phyloP scores from a whole-genome alignment of 2,329 filamentous ascomycete species.

The Aspergillus terreus region DNA sequence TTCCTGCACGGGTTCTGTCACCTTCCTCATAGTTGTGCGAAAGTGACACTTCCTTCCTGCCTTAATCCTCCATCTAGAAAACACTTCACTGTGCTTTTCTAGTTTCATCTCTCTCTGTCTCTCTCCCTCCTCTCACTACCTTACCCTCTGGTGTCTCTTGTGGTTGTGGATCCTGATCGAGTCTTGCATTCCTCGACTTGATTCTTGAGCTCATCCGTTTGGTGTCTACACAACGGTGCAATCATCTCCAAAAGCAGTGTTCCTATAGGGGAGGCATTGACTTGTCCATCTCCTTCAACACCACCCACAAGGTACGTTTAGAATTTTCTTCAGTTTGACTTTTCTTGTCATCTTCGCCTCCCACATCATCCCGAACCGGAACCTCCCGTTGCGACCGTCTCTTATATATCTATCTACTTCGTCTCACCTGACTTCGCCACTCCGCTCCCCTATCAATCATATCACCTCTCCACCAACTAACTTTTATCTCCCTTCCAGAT shows the following conservation, averaged over 20 bases:
- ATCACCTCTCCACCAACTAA: slow-evolving; percentile 9
- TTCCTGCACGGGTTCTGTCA: slow-evolving; percentile 10
- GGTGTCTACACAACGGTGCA: slow-evolving; percentile 5
- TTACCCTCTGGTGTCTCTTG: slow-evolving; percentile 10
- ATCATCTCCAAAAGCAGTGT: slow-evolving; percentile 17
- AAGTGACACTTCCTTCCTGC: slow-evolving; percentile 10
- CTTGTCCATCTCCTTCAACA: slow-evolving; percentile 80
- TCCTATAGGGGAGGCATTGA: slow-evolving; percentile 82
- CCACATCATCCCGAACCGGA: background rate
- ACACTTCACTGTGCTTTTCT: slow-evolving; percentile 39
- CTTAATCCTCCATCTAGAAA: slow-evolving; percentile 21
- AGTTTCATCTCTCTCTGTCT: slow-evolving; percentile 9
- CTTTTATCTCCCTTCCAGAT: slow-evolving; percentile 17
- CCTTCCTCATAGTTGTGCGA: slow-evolving; percentile 14
- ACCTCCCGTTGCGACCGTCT: background rate
- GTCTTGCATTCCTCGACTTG: slow-evolving; percentile 6
- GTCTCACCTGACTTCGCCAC: slow-evolving; percentile 5
- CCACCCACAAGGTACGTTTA: slow-evolving; percentile 54
- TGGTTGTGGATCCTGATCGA: slow-evolving; percentile 4
- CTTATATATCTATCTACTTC: slow-evolving; percentile 14
- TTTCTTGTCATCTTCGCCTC: slow-evolving; percentile 2
- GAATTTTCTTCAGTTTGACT: slow-evolving; percentile 10
- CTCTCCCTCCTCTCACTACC: background rate
- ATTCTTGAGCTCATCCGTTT: slow-evolving; percentile 7
- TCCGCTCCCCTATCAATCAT: background rate